These are phyloP conservation scores for Trichocladium uniseriatum DNA, from an alignment of 495 filamentous ascomycete genomes.

Conservation along the genomic window DNA sequence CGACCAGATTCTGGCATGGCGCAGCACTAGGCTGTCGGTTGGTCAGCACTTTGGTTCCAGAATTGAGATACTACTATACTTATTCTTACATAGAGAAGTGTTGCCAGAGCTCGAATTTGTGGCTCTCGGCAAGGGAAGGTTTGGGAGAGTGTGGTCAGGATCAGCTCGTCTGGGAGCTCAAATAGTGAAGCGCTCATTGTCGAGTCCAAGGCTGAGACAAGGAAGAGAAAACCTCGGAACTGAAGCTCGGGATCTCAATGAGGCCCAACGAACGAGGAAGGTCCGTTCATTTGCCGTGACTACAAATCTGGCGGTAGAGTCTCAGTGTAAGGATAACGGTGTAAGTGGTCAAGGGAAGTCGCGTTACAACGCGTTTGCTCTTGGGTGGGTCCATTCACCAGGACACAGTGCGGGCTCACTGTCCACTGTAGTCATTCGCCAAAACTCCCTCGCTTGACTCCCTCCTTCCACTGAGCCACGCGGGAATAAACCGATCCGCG, in stretches of 20 bases:
- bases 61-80: neutral
- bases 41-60: neutral
- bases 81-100: slow-evolving; percentile 48
- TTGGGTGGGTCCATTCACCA: no score
- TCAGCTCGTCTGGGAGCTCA: slow-evolving; percentile 43
- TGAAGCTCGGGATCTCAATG: no score
- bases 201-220: neutral
- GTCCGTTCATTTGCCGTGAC: no score
- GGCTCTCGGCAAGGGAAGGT: slow-evolving; percentile 52
- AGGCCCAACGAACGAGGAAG: no score
- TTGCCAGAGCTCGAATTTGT: slow-evolving; percentile 54
- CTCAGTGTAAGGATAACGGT: no score
- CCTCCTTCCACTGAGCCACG: no score
- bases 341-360: neutral
- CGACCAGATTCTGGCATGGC: slow-evolving; percentile 51
- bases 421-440: no score
- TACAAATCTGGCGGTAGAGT: no score
- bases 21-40: slow-evolving; percentile 32
- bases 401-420: no score
- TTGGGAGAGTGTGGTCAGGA: slow-evolving; percentile 41
- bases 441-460: no score
- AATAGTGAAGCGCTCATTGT: slow-evolving; percentile 25
- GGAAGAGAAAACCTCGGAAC: neutral
- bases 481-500: no score
- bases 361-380: no score